Percentiles rank a stretch among this genome's conserved stretches.
Evolutionary conservation across 2,329 filamentous ascomycete genomes (phyloP).

Genomic region (Zalaria obscura): DNA sequence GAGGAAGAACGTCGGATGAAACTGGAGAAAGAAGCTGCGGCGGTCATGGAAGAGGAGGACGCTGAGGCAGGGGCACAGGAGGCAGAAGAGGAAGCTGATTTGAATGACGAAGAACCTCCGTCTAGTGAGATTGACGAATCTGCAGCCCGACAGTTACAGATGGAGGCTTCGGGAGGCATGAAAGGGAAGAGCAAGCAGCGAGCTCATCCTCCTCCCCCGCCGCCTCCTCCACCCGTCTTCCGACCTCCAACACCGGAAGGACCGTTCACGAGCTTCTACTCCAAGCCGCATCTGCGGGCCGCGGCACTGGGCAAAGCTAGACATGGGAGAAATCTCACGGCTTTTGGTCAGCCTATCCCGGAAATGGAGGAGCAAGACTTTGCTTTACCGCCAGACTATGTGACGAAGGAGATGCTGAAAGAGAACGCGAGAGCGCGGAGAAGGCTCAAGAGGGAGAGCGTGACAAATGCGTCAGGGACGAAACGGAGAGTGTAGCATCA

Average conservation of each 20-base stretch:
- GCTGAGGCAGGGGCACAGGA: constrained; percentile 19
- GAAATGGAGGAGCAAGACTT: constrained; percentile 61
- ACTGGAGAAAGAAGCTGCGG: constrained; percentile 55
- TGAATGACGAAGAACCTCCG: constrained; percentile 37
- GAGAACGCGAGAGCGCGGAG: constrained; percentile 49
- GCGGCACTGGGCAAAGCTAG: constrained; percentile 61
- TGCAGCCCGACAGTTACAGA: constrained; percentile 60
- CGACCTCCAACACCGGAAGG: constrained; percentile 25
- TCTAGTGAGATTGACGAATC: constrained; percentile 57
- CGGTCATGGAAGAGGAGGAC: constrained; percentile 33
- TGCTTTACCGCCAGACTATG: constrained; percentile 52
- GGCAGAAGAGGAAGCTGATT: constrained; percentile 20
- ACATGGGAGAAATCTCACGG: constrained; percentile 55
- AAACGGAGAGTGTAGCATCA: neutral
- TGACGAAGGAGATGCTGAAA: constrained; percentile 33
- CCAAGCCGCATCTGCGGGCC: constrained; percentile 65
- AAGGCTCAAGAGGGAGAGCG: constrained; percentile 41
- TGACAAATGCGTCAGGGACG: constrained; percentile 14
- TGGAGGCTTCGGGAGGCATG: constrained; percentile 31
- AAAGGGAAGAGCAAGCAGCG: constrained; percentile 2
- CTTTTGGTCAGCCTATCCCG: constrained; percentile 72
- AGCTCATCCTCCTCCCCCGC: constrained; percentile 16
- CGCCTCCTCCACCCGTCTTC: constrained; percentile 14
- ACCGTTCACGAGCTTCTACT: constrained; percentile 78
- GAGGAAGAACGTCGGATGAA: constrained; percentile 78